These are phyloP conservation scores for Coemansia sp. DNA, from an alignment of 192 early-diverging fungal species.

Conservation along the genomic window DNA sequence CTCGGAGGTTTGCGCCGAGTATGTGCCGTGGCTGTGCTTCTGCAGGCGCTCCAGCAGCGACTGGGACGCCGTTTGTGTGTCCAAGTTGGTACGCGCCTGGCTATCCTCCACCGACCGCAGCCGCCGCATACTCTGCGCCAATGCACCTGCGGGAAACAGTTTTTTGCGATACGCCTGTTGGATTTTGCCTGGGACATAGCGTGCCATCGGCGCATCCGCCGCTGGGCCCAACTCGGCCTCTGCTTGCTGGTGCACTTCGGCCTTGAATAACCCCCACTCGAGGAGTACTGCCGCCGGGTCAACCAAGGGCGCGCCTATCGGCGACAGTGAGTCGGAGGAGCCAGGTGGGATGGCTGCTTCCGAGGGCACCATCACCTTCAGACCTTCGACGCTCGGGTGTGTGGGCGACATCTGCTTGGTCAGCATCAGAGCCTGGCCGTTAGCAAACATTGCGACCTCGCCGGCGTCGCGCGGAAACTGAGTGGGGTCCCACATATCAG, in stretches of 20 bases:
- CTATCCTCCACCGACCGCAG: slow-evolving; percentile 27
- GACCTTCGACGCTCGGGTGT: neutral
- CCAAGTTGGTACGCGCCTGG: neutral
- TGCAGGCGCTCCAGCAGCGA: neutral
- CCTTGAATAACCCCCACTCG: slow-evolving; percentile 39
- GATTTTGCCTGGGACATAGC: slow-evolving; percentile 17
- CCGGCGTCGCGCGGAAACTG: slow-evolving; percentile 21
- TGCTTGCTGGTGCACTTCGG: slow-evolving; percentile 8
- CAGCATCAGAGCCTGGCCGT: slow-evolving; percentile 9
- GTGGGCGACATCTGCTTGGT: slow-evolving; percentile 9
- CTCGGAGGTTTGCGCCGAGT: neutral
- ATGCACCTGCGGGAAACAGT: slow-evolving; percentile 18
- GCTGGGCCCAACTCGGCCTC: neutral
- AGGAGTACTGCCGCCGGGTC: slow-evolving; percentile 1
- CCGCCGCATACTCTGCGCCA: slow-evolving; percentile 35
- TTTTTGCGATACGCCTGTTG: slow-evolving; percentile 27
- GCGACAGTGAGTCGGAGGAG: neutral
- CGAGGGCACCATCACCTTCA: neutral
- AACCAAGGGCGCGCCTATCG: slow-evolving; percentile 10
- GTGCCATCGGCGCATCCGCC: neutral
- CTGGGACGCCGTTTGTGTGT: neutral
- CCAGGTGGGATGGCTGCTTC: too few species aligned
- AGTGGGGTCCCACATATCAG: slow-evolving; percentile 46
- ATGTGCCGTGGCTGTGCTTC: neutral
- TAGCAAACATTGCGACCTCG: slow-evolving; percentile 11